A percentile compares a stretch with the other conserved stretches of the same genome.
Evolutionary conservation across 345 rosid genomes (phyloP).

Genomic region (Geranium rotundifolium): DNA sequence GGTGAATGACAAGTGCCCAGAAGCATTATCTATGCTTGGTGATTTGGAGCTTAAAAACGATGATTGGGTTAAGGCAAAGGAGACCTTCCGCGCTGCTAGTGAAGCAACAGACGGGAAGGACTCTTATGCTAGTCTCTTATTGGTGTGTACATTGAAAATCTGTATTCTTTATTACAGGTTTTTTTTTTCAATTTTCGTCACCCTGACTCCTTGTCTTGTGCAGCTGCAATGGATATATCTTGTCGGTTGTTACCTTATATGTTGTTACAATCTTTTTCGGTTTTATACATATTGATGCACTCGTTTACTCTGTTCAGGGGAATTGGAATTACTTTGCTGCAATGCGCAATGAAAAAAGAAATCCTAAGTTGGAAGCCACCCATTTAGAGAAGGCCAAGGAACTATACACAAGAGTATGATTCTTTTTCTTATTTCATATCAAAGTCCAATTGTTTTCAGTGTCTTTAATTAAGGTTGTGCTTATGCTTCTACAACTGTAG

Average conservation of each 20-base stretch:
- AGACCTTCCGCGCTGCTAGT: constrained; percentile 89
- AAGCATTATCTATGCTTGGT: constrained; percentile 91
- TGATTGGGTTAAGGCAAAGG: constrained; percentile 99
- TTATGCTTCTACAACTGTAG: not conserved
- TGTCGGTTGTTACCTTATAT: too few relatives aligned
- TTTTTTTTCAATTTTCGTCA: not conserved
- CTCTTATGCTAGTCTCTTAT: constrained; percentile 82
- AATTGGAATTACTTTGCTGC: constrained; percentile 99
- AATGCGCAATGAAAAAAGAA: constrained; percentile 93
- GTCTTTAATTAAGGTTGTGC: not conserved
- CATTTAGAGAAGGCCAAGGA: constrained; percentile 98
- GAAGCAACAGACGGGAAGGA: constrained; percentile 94
- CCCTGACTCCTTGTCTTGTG: not conserved
- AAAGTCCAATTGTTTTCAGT: not conserved
- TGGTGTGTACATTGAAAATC: constrained; percentile 36
- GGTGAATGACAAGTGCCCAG: constrained; percentile 76
- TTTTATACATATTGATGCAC: constrained; percentile 1
- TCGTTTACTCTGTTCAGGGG: constrained; percentile 40
- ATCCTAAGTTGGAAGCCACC: constrained; percentile 93
- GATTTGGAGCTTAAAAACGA: constrained; percentile 96
- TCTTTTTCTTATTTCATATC: constrained; percentile 8
- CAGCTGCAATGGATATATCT: too few relatives aligned
- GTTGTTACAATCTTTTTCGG: too few relatives aligned
- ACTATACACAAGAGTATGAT: constrained; percentile 73
- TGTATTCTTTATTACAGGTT: not conserved